Evolutionary conservation across 352 stramenopile genomes (phyloP), one percentile per base, ranked within the genome.

Genomic region (Globisporangium barbulae): DNA sequence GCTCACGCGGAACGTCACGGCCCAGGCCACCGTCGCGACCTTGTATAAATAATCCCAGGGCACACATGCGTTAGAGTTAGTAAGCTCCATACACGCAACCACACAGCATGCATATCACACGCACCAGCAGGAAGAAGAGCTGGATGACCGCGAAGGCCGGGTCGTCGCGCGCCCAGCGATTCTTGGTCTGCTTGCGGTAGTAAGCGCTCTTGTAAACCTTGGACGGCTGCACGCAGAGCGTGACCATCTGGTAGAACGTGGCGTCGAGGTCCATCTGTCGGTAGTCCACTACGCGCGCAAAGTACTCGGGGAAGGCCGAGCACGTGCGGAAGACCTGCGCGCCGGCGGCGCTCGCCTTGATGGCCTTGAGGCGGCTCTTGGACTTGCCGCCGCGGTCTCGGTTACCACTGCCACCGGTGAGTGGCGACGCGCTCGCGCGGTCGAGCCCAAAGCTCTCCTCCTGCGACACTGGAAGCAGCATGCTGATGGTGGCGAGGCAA

Each of bases 81-180:
- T 3, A 22, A 22, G 5, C 42, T 19, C 8, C 28, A 28, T 19
- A 28, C 33, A 56, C 2, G 13, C 37, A 50, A 12, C 31, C 9
- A 47, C 6, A 37, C 21, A 42, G 15, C 13, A 44, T 22, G 6
- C 37, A 53, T 19, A 35, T 28, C 21, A 45, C 9, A 35, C 15
- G 30, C 53, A 88, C 79, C 21, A 91, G 69, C 5, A 99, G 68
- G 71, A 99, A 98, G 25, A 94, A 66, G 45, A 96, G 76, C 74
- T 99, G 94, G 47, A 99, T 89, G 42, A 98, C 94, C 5, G 91
- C 90, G 82, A 99, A 99, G 5, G 96, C 97, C 7, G 94, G 94
- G 70, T 98, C 94, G 69, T 99, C 97, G 53, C 97, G 76, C 19
- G 97, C 97, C 97, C 97, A 99, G 53, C 98, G 97, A 73, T 99